These are phyloP conservation scores for Solanum chiquidenum DNA, from an alignment of 257 asterid species.

Conservation along the genomic window DNA sequence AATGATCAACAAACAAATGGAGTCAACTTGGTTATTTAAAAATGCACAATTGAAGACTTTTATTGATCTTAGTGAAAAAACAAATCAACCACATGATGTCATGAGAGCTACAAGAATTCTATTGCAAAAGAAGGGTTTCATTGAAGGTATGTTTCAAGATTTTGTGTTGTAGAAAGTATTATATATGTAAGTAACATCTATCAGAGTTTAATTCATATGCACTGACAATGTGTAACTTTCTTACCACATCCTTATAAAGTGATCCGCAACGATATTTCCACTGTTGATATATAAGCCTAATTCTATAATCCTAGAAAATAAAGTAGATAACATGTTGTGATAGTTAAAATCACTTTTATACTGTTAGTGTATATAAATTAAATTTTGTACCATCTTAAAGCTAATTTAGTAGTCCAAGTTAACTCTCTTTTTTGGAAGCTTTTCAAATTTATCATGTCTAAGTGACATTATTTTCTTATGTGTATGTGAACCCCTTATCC, in stretches of 20 bases:
- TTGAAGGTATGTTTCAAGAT: conserved; percentile 19
- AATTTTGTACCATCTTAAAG: background rate
- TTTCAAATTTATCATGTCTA: background rate
- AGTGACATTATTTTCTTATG: background rate
- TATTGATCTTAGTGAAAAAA: background rate
- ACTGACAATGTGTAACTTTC: background rate
- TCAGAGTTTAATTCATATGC: background rate
- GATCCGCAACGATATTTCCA: accelerated
- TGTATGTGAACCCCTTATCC: background rate
- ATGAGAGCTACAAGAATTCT: conserved; percentile 1
- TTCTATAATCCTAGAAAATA: background rate
- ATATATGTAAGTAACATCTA: background rate
- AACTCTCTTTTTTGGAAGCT: background rate
- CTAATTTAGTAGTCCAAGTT: background rate
- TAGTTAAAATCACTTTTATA: background rate
- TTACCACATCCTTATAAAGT: no score
- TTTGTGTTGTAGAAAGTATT: background rate
- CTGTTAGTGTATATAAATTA: background rate
- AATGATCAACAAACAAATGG: conserved; percentile 81
- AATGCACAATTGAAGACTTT: conserved; percentile 22
- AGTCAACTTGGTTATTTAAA: conserved; percentile 58
- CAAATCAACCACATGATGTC: background rate
- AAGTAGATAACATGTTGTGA: background rate
- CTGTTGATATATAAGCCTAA: background rate
- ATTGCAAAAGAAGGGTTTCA: conserved; percentile 18